Evolutionary conservation across 768 basidiomycete genomes (phyloP).

Genomic region (Vishniacozyma victoriae): DNA sequence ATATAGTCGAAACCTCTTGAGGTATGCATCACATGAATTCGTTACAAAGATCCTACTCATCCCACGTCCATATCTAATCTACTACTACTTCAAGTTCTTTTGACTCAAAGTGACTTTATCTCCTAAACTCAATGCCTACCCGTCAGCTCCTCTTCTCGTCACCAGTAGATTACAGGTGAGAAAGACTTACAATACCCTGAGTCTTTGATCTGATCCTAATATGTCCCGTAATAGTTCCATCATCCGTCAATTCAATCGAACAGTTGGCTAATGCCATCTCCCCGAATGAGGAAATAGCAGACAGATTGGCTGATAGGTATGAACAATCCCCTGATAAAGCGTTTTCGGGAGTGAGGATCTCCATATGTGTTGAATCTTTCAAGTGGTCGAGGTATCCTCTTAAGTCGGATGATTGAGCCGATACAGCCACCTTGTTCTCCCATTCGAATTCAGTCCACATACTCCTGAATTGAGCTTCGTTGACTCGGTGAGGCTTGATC

Average conservation of each 20-base stretch:
- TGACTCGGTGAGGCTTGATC: constrained; percentile 93
- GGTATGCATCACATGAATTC: too few relatives aligned
- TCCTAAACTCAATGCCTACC: constrained; percentile 69
- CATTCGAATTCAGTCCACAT: constrained; percentile 99
- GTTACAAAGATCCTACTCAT: too few relatives aligned
- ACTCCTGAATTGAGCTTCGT: constrained; percentile 71
- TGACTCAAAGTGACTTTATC: constrained; percentile 37
- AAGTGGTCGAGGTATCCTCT: constrained; percentile 87
- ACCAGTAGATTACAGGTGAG: too few relatives aligned
- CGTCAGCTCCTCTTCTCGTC: background rate
- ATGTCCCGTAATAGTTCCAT: constrained; percentile 78
- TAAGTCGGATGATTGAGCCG: constrained; percentile 71
- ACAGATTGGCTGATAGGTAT: constrained; percentile 94
- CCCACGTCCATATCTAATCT: background rate
- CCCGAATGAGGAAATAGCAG: constrained; percentile 91
- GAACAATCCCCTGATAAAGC: constrained; percentile 90
- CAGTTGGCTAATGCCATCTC: constrained; percentile 96
- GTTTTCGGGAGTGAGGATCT: constrained; percentile 82
- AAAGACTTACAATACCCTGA: constrained; percentile 76
- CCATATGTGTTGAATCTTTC: constrained; percentile 97
- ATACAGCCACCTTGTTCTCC: constrained; percentile 96
- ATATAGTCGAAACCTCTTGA: too few relatives aligned
- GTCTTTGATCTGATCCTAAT: constrained; percentile 96
- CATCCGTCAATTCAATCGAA: constrained; percentile 79
- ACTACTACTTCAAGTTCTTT: constrained; percentile 3